Evolutionary conservation across 768 basidiomycete species (phyloP).

Genomic region (Xerocomus potaroensis): DNA sequence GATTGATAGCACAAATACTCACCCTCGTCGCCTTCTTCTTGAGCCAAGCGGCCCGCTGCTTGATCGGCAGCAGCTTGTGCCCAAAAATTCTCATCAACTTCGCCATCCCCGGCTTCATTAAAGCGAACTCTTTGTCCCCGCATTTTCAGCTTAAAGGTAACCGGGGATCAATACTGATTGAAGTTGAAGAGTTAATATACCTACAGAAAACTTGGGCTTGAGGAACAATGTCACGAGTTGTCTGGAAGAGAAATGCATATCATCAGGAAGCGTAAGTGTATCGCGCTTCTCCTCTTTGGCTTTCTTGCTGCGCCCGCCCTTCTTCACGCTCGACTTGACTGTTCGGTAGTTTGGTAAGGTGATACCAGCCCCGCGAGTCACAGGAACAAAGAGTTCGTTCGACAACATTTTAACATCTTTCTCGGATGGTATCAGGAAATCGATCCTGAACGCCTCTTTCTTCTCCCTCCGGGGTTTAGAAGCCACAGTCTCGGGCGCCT

Average conservation of each 20-base stretch:
- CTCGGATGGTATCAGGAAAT: slow-evolving; percentile 61
- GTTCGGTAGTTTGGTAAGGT: slow-evolving; percentile 56
- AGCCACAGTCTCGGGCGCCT: slow-evolving; percentile 47
- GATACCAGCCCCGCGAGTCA: slow-evolving; percentile 64
- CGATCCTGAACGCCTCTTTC: slow-evolving; percentile 81
- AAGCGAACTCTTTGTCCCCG: slow-evolving; percentile 59
- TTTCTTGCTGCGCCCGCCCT: slow-evolving; percentile 44
- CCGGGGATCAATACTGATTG: slow-evolving; percentile 1
- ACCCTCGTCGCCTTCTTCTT: slow-evolving; percentile 65
- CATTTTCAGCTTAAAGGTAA: slow-evolving; percentile 71
- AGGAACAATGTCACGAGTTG: slow-evolving; percentile 90
- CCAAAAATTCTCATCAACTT: slow-evolving; percentile 97
- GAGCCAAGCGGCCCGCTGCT: slow-evolving; percentile 51
- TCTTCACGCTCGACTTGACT: slow-evolving; percentile 21
- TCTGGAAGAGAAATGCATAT: slow-evolving; percentile 93
- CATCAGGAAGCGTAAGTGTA: slow-evolving; percentile 83
- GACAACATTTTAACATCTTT: slow-evolving; percentile 57
- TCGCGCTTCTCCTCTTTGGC: slow-evolving; percentile 58
- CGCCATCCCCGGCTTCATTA: slow-evolving; percentile 69
- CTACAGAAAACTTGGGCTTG: slow-evolving; percentile 91
- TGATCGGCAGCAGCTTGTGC: slow-evolving; percentile 89
- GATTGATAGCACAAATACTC: slow-evolving; percentile 16
- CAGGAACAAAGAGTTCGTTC: slow-evolving; percentile 76
- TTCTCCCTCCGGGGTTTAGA: slow-evolving; percentile 57
- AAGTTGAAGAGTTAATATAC: slow-evolving; percentile 26